Percentiles rank a stretch among this genome's conserved stretches.
Evolutionary conservation across 169 alveolate genomes (phyloP).

Genomic region (Plasmodium vivax): DNA sequence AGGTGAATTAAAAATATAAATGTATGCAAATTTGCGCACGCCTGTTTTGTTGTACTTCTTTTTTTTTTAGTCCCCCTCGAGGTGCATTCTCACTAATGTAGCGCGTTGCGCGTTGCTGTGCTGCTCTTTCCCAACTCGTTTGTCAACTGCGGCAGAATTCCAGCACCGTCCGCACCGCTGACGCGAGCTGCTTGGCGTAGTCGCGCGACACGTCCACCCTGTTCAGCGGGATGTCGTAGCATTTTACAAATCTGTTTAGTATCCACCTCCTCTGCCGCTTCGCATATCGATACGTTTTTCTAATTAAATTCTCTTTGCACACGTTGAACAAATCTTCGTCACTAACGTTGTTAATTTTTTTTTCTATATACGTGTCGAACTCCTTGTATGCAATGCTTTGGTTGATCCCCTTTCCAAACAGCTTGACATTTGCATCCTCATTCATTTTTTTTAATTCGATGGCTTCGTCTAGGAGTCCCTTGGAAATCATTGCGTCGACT

Average conservation of each 20-base stretch:
- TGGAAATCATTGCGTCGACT: conserved; percentile 7
- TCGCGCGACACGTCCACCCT: conserved; percentile 45
- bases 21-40: background rate
- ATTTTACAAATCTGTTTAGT: conserved; percentile 75
- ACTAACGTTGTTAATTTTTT: conserved; percentile 27
- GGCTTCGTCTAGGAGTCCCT: conserved; percentile 57
- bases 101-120: background rate
- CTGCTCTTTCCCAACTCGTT: background rate
- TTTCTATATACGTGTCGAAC: conserved; percentile 75
- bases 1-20: background rate
- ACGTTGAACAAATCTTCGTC: conserved; percentile 35
- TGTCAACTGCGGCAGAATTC: conserved; percentile 28
- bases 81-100: background rate
- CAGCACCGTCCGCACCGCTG: conserved; percentile 12
- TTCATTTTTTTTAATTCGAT: conserved; percentile 57
- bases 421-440: conserved; percentile 69
- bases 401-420: conserved; percentile 6
- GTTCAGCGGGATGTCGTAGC: conserved; percentile 18
- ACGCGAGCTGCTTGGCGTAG: conserved; percentile 12
- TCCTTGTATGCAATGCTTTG: conserved; percentile 83
- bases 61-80: background rate
- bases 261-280: conserved; percentile 85
- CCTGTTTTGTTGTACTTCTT: background rate
- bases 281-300: conserved; percentile 82
- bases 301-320: conserved; percentile 75